Evolutionary conservation across 805 yeast species (phyloP), one percentile per base, ranked within the genome.

Genomic region (Metschnikowia reukaufii): DNA sequence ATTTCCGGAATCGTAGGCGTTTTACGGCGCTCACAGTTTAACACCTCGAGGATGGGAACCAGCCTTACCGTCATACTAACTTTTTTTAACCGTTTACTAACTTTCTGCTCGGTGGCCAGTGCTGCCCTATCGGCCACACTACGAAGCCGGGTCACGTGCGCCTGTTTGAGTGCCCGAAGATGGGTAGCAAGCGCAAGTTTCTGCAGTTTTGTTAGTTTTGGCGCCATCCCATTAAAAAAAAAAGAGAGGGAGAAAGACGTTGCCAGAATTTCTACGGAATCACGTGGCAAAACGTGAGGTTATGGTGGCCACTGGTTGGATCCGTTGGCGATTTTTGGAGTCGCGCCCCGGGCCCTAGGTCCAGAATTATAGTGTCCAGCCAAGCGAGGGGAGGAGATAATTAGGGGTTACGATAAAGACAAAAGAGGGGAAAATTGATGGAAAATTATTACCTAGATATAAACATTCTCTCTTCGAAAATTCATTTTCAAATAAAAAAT

Each of bases 31-130:
- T 79, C 84, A 8, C 75, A 62, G 38, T 65, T 64, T 25, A 79
- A 55, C 6, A 76, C 70, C 47, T 76, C 73, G 40, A 63, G 66
- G 33, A 78, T 58, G 52, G 69, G 73, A 12, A 76, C 73, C 47
- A 76, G 72, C 74, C 82, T 76, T 23, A 79, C 64, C 18, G 75
- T 73, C 33, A 78, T 70, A 39, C 76, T 69, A 7, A 79, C 78
- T 36, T 68, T 68, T 51, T 75, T 77, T 21, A 76, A 56, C 46
- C 81, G 60, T 36, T 77, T 60, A 25, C 61, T 56, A 8, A 78
- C 66, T 46, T 70, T 72, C 17, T 61, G 56, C 40, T 72, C 74
- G 17, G 70, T 56, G 6, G 52, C 45, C 37, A 58, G 40, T 44
- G 70, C 60, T 10, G 53, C 42, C 44, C 52, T 47, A 35, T 63